These are phyloP conservation scores for Claviceps pazoutovae DNA, from an alignment of 2,329 filamentous ascomycete genomes.

Conservation along the genomic window DNA sequence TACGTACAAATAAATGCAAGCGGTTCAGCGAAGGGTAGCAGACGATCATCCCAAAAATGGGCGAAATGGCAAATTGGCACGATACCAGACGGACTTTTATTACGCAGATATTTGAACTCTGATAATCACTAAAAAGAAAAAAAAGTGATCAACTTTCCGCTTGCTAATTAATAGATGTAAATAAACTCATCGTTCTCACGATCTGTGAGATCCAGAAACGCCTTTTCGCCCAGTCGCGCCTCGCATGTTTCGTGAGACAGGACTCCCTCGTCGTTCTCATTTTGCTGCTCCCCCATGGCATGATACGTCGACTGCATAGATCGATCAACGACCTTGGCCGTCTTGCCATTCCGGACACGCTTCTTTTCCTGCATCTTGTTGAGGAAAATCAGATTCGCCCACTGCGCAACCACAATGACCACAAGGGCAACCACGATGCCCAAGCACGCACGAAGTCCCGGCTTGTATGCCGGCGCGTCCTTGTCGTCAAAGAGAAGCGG, in stretches of 20 bases:
- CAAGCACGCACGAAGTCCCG: constrained; percentile 41
- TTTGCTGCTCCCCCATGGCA: constrained; percentile 6
- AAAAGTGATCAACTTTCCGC: neutral
- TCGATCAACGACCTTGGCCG: constrained; percentile 41
- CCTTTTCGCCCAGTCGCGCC: constrained; percentile 30
- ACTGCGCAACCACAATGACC: constrained; percentile 38
- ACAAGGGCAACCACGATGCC: constrained; percentile 40
- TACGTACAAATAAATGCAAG: too few species aligned
- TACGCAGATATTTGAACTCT: too few species aligned
- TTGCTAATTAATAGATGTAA: constrained; percentile 37
- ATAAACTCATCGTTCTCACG: constrained; percentile 55
- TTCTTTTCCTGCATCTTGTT: constrained; percentile 42
- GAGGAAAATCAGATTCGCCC: constrained; percentile 37
- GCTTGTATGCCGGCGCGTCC: constrained; percentile 44
- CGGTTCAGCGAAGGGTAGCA: too few species aligned
- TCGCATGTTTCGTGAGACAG: constrained; percentile 11
- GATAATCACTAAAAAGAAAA: neutral
- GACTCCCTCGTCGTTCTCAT: constrained; percentile 5
- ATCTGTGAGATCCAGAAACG: constrained; percentile 49
- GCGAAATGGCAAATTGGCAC: too few species aligned
- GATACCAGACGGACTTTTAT: too few species aligned
- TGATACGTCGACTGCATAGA: constrained; percentile 44
- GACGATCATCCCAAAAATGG: too few species aligned
- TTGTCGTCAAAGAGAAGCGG: constrained; percentile 45
- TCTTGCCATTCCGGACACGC: constrained; percentile 46